phyloP scores from a whole-genome alignment of 2,329 filamentous ascomycete species.

The Thielaviopsis euricoi region DNA sequence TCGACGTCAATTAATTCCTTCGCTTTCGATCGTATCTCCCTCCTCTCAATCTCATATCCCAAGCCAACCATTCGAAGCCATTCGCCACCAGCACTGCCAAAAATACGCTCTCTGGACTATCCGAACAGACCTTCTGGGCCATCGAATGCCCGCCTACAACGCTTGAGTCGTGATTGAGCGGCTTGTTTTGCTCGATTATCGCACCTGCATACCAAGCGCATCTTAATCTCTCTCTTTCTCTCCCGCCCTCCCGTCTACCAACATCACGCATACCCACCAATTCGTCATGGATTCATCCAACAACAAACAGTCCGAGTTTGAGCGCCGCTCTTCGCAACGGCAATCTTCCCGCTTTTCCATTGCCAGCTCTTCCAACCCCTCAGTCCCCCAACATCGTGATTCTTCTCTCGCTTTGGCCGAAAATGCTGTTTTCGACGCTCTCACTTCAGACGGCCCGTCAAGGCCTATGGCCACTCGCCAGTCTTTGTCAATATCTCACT shows the following conservation, averaged over 20 bases:
- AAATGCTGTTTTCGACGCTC: slow-evolving; percentile 9
- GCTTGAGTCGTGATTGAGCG: background rate
- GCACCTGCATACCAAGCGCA: background rate
- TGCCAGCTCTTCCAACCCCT: background rate
- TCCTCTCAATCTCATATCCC: background rate
- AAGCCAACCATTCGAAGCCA: background rate
- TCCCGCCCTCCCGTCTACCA: background rate
- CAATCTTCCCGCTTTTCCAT: slow-evolving; percentile 4
- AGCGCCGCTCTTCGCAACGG: slow-evolving; percentile 7
- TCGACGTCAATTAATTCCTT: background rate
- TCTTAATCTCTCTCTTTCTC: background rate
- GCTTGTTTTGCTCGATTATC: background rate
- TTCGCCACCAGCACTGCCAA: background rate
- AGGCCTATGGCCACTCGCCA: background rate
- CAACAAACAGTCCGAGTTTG: slow-evolving; percentile 1
- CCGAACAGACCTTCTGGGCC: background rate
- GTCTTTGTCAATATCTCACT: background rate
- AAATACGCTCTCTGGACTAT: too few species aligned
- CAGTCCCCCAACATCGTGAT: background rate
- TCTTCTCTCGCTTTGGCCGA: background rate
- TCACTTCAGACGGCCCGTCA: slow-evolving; percentile 9
- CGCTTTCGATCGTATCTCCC: background rate
- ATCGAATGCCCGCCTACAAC: background rate
- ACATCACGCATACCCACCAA: background rate
- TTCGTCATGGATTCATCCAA: slow-evolving; percentile 2